Conservation (phyloP, 208 protist species). For the Leishmania tropica region DNA sequence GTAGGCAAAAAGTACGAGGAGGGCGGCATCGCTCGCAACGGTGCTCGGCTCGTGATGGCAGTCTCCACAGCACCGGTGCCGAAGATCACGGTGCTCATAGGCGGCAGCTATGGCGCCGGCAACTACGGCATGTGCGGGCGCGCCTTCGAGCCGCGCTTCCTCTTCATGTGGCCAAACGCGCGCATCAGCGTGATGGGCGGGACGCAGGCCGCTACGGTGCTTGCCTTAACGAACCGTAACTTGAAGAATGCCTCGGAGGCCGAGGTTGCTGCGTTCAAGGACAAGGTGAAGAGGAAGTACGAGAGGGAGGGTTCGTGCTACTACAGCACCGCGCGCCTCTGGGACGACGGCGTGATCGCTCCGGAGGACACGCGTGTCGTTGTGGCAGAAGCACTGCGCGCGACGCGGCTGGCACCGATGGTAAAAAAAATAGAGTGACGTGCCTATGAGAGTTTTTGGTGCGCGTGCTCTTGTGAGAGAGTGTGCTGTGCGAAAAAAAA, state of each 20-base stretch:
- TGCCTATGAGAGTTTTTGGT: neutral
- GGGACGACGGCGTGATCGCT: conserved; percentile 97
- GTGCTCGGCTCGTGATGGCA: conserved; percentile 96
- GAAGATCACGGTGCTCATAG: conserved; percentile 96
- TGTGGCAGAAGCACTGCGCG: conserved; percentile 87
- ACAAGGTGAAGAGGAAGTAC: conserved; percentile 86
- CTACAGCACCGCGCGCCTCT: conserved; percentile 93
- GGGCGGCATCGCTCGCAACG: conserved; percentile 97
- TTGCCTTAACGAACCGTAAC: conserved; percentile 77
- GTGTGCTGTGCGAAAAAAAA: neutral
- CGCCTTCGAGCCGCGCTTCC: conserved; percentile 88
- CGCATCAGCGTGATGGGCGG: conserved; percentile 97
- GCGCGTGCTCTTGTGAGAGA: neutral
- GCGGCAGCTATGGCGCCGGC: conserved; percentile 96
- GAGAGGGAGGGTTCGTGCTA: conserved; percentile 94
- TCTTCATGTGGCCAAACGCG: conserved; percentile 98
- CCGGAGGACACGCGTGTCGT: conserved; percentile 87
- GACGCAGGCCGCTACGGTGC: conserved; percentile 94
- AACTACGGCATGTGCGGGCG: conserved; percentile 99
- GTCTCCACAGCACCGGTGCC: conserved; percentile 94
- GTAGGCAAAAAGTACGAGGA: conserved; percentile 92
- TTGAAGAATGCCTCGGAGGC: conserved; percentile 46
- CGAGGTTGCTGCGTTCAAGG: conserved; percentile 75
- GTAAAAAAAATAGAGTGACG: conserved; percentile 14
- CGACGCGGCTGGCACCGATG: conserved; percentile 66